These are phyloP conservation scores for Cucurbitaria berberidis DNA, from an alignment of 2,329 filamentous ascomycete species.

Conservation along the genomic window DNA sequence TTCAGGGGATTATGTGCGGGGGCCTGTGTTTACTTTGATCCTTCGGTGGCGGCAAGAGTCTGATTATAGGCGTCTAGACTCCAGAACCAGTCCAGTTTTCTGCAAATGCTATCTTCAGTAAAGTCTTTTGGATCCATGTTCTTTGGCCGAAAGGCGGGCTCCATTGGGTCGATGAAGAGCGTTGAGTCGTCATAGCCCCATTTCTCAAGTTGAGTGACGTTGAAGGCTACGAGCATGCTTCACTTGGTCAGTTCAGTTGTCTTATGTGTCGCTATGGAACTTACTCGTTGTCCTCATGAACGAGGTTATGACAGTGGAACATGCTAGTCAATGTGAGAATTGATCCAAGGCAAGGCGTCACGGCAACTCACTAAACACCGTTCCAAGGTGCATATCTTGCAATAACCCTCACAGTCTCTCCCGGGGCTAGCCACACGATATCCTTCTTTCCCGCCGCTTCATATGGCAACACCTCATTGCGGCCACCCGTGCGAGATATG, in stretches of 20 bases:
- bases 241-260: conserved; percentile 5
- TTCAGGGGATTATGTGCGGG: background rate
- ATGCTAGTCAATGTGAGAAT: conserved; percentile 28
- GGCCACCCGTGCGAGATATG: conserved; percentile 55
- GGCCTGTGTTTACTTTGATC: background rate
- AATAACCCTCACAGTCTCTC: conserved; percentile 49
- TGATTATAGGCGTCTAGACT: conserved; percentile 39
- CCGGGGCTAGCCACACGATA: conserved; percentile 60
- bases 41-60: background rate
- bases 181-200: conserved; percentile 43
- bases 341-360: too few species aligned
- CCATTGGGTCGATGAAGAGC: conserved; percentile 41
- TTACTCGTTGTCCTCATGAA: conserved; percentile 53
- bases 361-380: conserved; percentile 51
- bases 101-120: conserved; percentile 29
- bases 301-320: conserved; percentile 56
- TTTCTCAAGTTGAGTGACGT: conserved; percentile 47
- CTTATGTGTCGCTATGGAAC: background rate
- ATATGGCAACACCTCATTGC: conserved; percentile 55
- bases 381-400: conserved; percentile 48
- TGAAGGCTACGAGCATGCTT: conserved; percentile 53
- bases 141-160: conserved; percentile 36
- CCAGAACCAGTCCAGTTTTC: conserved; percentile 42
- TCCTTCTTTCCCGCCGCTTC: conserved; percentile 64
- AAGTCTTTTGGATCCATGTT: conserved; percentile 31